A percentile compares a stretch with the other conserved stretches of the same genome.
Conservation (phyloP, 441 rosid genomes). For the Adansonia grandidieri region DNA sequence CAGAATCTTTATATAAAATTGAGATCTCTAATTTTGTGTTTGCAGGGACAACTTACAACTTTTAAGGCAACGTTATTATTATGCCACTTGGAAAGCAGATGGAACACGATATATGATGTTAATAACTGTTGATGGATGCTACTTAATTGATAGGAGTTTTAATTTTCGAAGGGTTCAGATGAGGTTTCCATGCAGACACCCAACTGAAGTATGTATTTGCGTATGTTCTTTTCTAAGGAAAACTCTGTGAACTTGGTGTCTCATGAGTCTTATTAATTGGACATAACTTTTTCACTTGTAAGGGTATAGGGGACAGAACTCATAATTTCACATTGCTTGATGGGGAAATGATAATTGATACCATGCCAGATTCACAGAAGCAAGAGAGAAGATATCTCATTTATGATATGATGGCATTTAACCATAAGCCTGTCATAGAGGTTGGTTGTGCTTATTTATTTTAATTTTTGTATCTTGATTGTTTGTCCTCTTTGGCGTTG, state of each 20-base stretch:
- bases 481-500: constrained; percentile 11
- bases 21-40: constrained; percentile 21
- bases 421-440: constrained; percentile 79
- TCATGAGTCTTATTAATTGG: constrained; percentile 27
- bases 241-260: constrained; percentile 30
- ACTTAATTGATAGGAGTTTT: constrained; percentile 85
- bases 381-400: constrained; percentile 99
- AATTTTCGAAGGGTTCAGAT: constrained; percentile 93
- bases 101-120: constrained; percentile 99
- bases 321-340: constrained; percentile 94
- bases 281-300: constrained; percentile 32
- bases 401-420: constrained; percentile 94
- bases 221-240: constrained; percentile 26
- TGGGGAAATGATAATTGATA: constrained; percentile 98
- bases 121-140: constrained; percentile 88
- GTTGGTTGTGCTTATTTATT: constrained; percentile 40
- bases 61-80: constrained; percentile 93
- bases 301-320: constrained; percentile 79
- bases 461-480: background rate
- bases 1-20: constrained; percentile 8
- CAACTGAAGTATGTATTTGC: constrained; percentile 65
- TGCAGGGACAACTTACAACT: constrained; percentile 92
- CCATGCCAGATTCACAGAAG: constrained; percentile 82
- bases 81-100: constrained; percentile 99
- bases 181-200: constrained; percentile 86